Percentiles rank a stretch among this genome's conserved stretches.
These are phyloP conservation scores for Trichoderma sp. DNA, from an alignment of 2,329 filamentous ascomycete species.

Conservation along the genomic window DNA sequence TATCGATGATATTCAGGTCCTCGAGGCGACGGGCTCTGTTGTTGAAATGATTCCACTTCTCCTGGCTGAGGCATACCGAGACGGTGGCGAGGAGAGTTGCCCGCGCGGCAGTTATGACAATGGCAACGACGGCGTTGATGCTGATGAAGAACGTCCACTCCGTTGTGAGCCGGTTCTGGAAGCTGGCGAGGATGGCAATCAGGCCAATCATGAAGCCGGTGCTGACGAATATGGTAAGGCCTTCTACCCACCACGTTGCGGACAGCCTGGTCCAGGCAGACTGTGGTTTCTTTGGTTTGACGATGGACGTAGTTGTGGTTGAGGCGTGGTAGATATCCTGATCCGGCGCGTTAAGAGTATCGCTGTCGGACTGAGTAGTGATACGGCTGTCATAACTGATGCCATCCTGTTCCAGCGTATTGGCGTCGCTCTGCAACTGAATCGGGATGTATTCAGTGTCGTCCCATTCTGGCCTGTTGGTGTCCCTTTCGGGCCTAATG, in stretches of 20 bases:
- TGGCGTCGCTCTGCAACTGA: neutral
- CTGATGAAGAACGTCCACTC: conserved; percentile 3
- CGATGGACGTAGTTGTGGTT: neutral
- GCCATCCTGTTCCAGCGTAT: neutral
- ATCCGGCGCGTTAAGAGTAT: neutral
- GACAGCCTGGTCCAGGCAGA: neutral
- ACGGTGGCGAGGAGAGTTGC: neutral
- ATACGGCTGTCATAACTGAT: neutral
- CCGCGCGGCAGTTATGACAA: neutral
- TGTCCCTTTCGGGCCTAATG: neutral
- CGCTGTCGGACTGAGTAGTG: neutral
- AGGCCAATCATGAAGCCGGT: neutral
- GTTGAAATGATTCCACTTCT: neutral
- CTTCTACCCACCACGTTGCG: neutral
- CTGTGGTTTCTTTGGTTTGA: neutral
- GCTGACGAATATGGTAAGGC: neutral
- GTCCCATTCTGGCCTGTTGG: neutral
- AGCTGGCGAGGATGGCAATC: neutral
- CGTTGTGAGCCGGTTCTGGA: neutral
- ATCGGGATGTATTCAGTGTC: neutral
- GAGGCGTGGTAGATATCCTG: neutral
- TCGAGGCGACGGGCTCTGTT: neutral
- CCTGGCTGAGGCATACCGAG: neutral
- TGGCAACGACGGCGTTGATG: conserved; percentile 1
- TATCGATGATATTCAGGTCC: neutral